Base-by-base conservation (phyloP, 345 rosid genomes). In the Hevea brasiliensis region DNA sequence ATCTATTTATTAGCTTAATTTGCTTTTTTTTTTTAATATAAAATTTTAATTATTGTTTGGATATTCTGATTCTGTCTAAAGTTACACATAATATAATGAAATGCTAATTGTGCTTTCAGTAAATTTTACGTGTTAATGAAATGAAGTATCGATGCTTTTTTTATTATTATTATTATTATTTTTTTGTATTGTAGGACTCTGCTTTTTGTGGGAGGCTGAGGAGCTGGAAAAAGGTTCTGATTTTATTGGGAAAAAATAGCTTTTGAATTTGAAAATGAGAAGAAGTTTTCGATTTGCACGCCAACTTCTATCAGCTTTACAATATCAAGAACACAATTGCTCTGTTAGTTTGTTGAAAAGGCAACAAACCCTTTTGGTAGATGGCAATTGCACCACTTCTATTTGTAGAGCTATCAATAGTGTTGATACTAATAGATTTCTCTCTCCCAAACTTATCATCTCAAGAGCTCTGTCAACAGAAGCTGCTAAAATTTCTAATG, bases 391-490 rank as follows among this genome's bases (percentile, higher is more conserved):
- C 58, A 48, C 68, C 26, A 12, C 44, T 53, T 60, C 79, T 73
- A 57, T 60, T 77, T 50, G 57, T 58, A 67, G 73, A 45, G 51
- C 72, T 50, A 45, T 68, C 27, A 67, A 44, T 51, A 44, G 64
- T 71, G 76, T 58, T 35, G 41, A 81, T 67, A 17, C 48, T 27
- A 74, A 72, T 61, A 72, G 75, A 74, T 53, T 61, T 81, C 23
- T 67, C 42, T 42, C 11, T 67, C 67, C 78, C 27, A 65, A 79
- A 44, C 74, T 75, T 27, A 48, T 77, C 27, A 54, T 70, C 72
- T 80, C 78, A 4, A 89, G 89, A 72, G 75, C 85, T 73, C 63
- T 89, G 60, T 82, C 93, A 54, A 85, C 86, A 0, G 88, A 84
- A 58, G 85, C 85, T 72, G 76, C 77, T 41, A 81, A 68, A 42